Evolutionary conservation across 2,329 filamentous ascomycete species (phyloP), one percentile per base, ranked within the genome.

Genomic region (Lachnellula occidentalis): DNA sequence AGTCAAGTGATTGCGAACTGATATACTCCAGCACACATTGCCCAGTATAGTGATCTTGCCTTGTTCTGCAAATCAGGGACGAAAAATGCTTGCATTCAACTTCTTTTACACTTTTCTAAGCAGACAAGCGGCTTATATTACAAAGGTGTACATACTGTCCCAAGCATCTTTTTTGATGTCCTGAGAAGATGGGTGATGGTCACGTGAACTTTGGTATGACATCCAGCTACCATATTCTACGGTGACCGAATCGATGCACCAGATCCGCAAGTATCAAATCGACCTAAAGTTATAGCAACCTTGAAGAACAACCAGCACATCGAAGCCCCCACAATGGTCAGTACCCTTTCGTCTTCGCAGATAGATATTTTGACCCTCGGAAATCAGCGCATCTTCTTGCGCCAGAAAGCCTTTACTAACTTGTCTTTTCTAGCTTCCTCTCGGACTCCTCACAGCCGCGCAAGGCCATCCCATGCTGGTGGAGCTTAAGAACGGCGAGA

Each of bases 401-500:
- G 8, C 14, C 24, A 45, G 45, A n/a, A 27, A 51, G 21, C 4
- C n/a, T 19, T 42, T 46, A n/a, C 47, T 54, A 46, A 54, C 22
- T n/a, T 12, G 77, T 47, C 31, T 21, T 47, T 36, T 21, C 24
- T 48, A 88, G 85, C 72, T 88, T 63, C 85, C 85, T 61, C 79
- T 88, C 71, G 91, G 92, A 69, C 86, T 99, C 49, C 81, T 99
- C 59, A 97, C 90, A 67, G 92, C 92, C 66, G 92, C 94, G 62
- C 92, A 96, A 78, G 94, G 94, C 80, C 90, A 96, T 71, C 92
- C 94, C 4, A 97, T 96, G 88, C 86, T 96, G 54, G 92, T 96
- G 62, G 92, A 96, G 78, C 87, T 96, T 63, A 96, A 96, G 79
- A 95, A 92, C 69, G 92, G 92, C 75, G 92, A 99, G 74, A 97